These are phyloP conservation scores for Loxodes magnus DNA, from an alignment of 73 alveolate species.

Conservation along the genomic window DNA sequence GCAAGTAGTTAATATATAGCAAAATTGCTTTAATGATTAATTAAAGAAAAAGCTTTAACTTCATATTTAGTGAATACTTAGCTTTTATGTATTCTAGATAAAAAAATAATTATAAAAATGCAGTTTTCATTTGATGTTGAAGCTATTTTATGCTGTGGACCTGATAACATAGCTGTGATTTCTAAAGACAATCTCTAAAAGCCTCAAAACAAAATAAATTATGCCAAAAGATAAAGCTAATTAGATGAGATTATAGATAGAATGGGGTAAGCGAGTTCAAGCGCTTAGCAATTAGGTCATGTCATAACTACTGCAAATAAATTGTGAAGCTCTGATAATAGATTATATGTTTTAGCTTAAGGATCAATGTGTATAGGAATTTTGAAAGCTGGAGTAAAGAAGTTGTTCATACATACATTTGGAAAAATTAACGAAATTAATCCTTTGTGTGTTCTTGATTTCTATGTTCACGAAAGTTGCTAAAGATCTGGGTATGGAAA, in stretches of 20 bases:
- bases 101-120: no score
- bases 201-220: no score
- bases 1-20: no score
- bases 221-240: no score
- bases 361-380: constrained; percentile 38
- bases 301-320: constrained; percentile 39
- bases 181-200: no score
- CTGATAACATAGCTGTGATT: no score
- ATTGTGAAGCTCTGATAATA: constrained; percentile 18
- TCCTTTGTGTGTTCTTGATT: constrained; percentile 90
- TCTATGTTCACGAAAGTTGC: constrained; percentile 83
- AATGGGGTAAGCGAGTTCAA: constrained; percentile 40
- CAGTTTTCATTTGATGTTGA: no score
- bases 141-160: no score
- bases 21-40: no score
- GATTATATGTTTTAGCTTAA: background rate
- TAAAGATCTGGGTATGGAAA: constrained; percentile 89
- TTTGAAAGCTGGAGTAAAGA: constrained; percentile 77
- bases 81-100: no score
- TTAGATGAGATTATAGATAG: constrained; percentile 21
- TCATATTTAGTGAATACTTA: no score
- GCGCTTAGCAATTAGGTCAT: constrained; percentile 46
- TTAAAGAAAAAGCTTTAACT: no score
- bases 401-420: constrained; percentile 60
- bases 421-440: constrained; percentile 70